Base-by-base conservation (phyloP, 176 grass and related monocot species). In the Tillandsia leiboldiana region DNA sequence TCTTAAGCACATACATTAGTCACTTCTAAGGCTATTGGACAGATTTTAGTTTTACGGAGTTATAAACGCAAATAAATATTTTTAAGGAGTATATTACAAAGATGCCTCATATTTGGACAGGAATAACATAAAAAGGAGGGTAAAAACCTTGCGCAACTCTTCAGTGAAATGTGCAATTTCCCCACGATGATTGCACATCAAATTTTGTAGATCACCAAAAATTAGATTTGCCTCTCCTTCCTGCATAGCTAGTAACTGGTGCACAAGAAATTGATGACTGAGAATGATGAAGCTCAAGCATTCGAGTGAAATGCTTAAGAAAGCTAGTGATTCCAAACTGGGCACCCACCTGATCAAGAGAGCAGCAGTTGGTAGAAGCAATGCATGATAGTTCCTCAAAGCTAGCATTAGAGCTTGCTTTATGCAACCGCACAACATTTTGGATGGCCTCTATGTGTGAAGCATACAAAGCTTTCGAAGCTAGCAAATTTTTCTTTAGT, bases 391-490 rank as follows among this genome's bases (percentile, higher is more conserved):
- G 69, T 70, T 99, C 95, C 51, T 99, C 95, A 28, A 99, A 49
- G 29, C 53, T 82, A 26, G 78, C 81, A 82, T 93, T 88, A 50
- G 82, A 73, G 62, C 74, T 83, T 82, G 95, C 87, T 72, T 99
- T 99, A 71, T 99, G 95, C 57, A 99, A 79, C 11, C 91, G 75
- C 42, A 91, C 87, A 51, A 88, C 83, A 86, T 99, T 99, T 83
- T 90, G 84, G 58, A 99, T 71, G 11, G 77, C 87, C 83, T 99
- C 95, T 72, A 99, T 83, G 69, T 99, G 95, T 2, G 82, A 94
- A 67, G 73, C 78, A 68, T 81, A 90, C n/a, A 86, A 69, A 9
- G 77, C 81, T 78, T 90, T 93, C 51, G 95, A 90, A 86, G 87
- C 87, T 24, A 83, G 69, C 51, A 99, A 47, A 72, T 99, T 99